Base-by-base conservation (phyloP, 176 grass and related monocot species). In the Juncus effusus region DNA sequence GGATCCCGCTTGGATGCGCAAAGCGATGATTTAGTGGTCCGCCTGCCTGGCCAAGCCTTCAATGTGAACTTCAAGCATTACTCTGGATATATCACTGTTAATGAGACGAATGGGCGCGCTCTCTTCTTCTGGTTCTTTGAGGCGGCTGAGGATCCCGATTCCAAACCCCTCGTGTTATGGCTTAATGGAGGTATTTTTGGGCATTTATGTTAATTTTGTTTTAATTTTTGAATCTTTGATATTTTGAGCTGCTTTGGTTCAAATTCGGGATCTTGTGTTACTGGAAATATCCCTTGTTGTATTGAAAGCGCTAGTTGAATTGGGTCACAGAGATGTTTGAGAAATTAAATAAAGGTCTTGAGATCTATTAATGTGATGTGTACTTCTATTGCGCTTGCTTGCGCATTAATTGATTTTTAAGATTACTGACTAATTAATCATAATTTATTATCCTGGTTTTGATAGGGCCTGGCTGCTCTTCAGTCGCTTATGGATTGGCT, bases 61-160 rank as follows among this genome's bases (percentile, higher is more conserved):
- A 79, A 97, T 83, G 58, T 78, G 7, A 84, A 80, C 75, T 97
- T 86, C 80, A 81, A 85, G 38, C 93, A 97, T 28, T 97, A 86
- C 88, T 74, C 88, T 40, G 93, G 93, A 15, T 97, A 97, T 77
- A 74, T 97, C 19, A 89, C 85, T 59, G 80, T 92, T 67, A 76
- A 82, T 82, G 78, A 97, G 75, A 60, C 70, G 14, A 77, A 69
- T 35, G 88, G 80, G 13, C 76, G 88, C 28, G 75, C 93, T 70
- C 93, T 97, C 80, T 97, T 97, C 85, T 97, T 91, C 64, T 97
- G 93, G 88, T 92, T 97, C 85, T 97, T 97, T 63, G 93, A 97
- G 85, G 85, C 93, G 61, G 74, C 63, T 3, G 3, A 77, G 5
- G 88, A 92, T 55, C 80, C 93, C 57, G 80, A 41, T 44, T 81